Evolutionary conservation across 352 stramenopile species (phyloP), one percentile per base, ranked within the genome.

Genomic region (Phytophthora palmivora): DNA sequence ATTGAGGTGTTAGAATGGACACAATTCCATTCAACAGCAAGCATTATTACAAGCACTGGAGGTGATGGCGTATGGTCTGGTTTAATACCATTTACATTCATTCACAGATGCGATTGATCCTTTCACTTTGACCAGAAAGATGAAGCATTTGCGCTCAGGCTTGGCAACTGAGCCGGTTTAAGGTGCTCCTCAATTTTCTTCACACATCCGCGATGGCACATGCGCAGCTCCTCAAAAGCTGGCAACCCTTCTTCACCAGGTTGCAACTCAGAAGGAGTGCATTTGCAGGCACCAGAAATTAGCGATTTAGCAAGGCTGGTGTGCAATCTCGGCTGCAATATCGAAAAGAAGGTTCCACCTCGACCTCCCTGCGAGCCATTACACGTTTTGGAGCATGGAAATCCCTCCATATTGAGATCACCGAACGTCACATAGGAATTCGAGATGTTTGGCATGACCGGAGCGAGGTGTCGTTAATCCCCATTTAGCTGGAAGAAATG

Each of bases 341-440:
- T 62, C 2, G 74, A 82, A 48, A 89, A 91, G 55, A 94, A 94
- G 15, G 72, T 82, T 2, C 85, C 85, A 18, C 85, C 85, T 26
- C 85, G 81, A 24, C 85, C 85, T 19, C 74, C 83, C 62, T 94
- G 85, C 2, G 85, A 94, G 4, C 85, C 85, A 48, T 78, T 81
- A 70, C 85, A 94, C 2, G 58, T 12, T 9, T 68, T 77, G 4
- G 85, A 94, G 52, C 85, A 94, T n/a, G 85, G 85, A 38, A 83
- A 94, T 0, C 85, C 85, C 50, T 94, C 79, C 83, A 92, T 91
- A 39, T 94, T 94, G 44, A 94, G 70, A 49, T 94, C 85, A 1
- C 55, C 83, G 62, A 94, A 92, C 5, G 65, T 87, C 21, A 91
- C 81, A 34, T 71, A 74, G 2, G 63, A 63, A 16, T 68, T 62